Base-by-base conservation (phyloP, 1,284 basidiomycete genomes). In the Ceratobasidium sp. region DNA sequence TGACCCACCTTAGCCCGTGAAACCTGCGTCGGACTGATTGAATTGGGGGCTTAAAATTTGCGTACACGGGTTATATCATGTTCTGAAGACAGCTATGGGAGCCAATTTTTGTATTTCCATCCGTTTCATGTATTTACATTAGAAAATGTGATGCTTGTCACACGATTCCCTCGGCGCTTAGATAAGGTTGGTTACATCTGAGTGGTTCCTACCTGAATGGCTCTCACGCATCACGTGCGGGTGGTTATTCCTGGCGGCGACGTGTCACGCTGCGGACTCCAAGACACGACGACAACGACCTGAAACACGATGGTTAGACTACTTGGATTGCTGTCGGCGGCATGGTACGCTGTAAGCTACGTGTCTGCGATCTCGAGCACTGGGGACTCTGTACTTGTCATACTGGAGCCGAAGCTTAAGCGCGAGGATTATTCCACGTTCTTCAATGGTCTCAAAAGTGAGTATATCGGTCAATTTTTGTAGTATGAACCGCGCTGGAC, bases 301-400 rank as follows among this genome's bases (percentile, higher is more conserved):
- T 43, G 29, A 62, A 61, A 49, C 19, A 71, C 31, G 2, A 71
- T 71, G 68, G 68, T 71, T 24, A 71, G 56, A n/a, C 46, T 74
- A 39, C 75, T 79, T n/a, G 75, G 74, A 29, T 62, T 79, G 14
- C 53, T 76, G 14, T 72, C 65, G 16, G 29, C 71, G 31, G 79
- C 75, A 0, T 43, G 54, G 68, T 71, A 71, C n/a, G 68, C 68
- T 41, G 43, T 61, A 22, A 71, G 68, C 68, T 61, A 61, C 56
- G 68, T 71, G 2, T 37, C 83, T 64, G 92, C 92, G 74, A 89
- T 87, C 79, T 95, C 93, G n/a, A 92, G 92, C 81, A 87, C 90
- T 1, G 94, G 94, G 11, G 88, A 93, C 81, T 90, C 89, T 49
- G 91, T 98, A 16, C 87, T 98, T 29, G 92, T 97, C 71, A 86